phyloP scores from a whole-genome alignment of 768 basidiomycete genomes.

The Lyophyllum atratum region DNA sequence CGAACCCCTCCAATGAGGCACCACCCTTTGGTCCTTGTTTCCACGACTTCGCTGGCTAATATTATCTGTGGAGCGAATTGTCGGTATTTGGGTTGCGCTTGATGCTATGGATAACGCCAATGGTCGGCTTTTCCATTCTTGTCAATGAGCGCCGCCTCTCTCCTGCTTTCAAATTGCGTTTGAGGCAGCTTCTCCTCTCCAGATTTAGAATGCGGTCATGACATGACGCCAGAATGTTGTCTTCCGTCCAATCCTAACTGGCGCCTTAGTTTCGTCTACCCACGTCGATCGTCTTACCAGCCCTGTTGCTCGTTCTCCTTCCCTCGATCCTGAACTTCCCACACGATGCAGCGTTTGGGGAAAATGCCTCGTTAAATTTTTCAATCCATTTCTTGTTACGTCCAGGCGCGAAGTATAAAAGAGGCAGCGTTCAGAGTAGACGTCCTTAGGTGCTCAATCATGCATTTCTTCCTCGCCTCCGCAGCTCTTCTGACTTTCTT shows the following conservation, averaged over 20 bases:
- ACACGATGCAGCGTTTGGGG: background rate
- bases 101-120: background rate
- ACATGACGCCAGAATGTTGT: background rate
- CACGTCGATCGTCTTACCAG: background rate
- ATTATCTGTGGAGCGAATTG: constrained; percentile 1
- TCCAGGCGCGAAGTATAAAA: constrained; percentile 8
- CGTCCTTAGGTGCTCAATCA: constrained; percentile 13
- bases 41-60: constrained; percentile 1
- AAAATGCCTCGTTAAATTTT: background rate
- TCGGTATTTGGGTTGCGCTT: background rate
- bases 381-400: background rate
- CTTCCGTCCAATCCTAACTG: background rate
- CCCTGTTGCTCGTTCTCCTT: background rate
- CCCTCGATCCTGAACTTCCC: background rate
- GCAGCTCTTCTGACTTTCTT: constrained; percentile 19
- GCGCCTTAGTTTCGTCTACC: background rate
- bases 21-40: background rate
- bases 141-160: background rate
- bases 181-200: background rate
- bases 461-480: constrained; percentile 22
- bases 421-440: background rate
- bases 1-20: background rate
- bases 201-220: background rate
- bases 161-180: background rate
- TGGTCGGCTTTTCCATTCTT: background rate